phyloP scores from a whole-genome alignment of 495 filamentous ascomycete genomes.

The Penicillium diatomitis region DNA sequence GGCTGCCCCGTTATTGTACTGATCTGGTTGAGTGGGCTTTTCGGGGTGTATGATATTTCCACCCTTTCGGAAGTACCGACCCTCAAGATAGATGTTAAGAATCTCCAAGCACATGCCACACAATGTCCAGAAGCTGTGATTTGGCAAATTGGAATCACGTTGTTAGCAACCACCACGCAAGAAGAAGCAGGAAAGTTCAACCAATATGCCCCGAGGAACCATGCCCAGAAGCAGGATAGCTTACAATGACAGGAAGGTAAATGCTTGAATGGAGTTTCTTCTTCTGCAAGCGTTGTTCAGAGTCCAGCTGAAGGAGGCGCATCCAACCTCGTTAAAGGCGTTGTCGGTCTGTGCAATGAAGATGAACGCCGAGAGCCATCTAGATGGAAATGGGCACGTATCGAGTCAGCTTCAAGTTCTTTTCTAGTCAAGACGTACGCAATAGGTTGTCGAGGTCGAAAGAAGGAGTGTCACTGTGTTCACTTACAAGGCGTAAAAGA shows the following conservation, averaged over 20 bases:
- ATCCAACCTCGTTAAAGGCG: neutral
- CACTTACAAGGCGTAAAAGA: slow-evolving; percentile 10
- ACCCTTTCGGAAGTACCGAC: neutral
- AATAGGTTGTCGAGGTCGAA: neutral
- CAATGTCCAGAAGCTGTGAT: slow-evolving; percentile 2
- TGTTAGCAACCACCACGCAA: too few species aligned
- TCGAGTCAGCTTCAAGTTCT: neutral
- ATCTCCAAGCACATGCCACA: slow-evolving; percentile 3
- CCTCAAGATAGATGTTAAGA: neutral
- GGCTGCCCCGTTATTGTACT: neutral
- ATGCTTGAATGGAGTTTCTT: neutral
- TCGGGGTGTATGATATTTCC: neutral
- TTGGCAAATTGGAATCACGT: too few species aligned
- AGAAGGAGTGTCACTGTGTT: neutral
- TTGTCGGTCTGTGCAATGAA: slow-evolving; percentile 9
- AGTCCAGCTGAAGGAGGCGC: neutral
- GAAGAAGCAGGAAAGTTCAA: too few species aligned
- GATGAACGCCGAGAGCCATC: slow-evolving; percentile 13
- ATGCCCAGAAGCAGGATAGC: slow-evolving; percentile 1
- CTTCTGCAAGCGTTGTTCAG: neutral
- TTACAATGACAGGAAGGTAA: neutral
- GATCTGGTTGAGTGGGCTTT: neutral
- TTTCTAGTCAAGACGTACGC: too few species aligned
- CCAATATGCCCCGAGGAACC: neutral
- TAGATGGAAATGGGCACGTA: neutral